Base-by-base conservation (phyloP, 345 rosid genomes). In the Theobroma cacao region DNA sequence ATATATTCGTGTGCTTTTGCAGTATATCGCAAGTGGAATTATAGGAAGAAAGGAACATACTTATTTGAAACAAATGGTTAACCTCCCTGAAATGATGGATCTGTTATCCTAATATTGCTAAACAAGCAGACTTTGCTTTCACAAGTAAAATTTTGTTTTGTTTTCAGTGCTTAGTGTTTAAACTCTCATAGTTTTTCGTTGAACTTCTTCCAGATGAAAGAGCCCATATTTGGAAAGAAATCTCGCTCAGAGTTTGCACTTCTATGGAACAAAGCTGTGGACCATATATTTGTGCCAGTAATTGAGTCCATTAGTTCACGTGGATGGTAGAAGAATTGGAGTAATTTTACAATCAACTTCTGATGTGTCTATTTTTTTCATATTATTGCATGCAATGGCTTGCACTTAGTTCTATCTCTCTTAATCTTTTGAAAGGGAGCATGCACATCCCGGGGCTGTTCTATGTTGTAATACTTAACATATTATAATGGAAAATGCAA, bases 251-350 rank as follows among this genome's bases (percentile, higher is more conserved):
- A 90, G 78, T 61, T 88, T 67, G 92, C 89, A 60, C 89, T 84
- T 63, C 18, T 85, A 75, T 91, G 99, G 98, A 90, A 94, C 92
- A 87, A 85, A 87, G 86, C 96, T 66, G 97, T 94, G 77, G 98
- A 97, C 72, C 85, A 85, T 84, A 83, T 91, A 67, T 90, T 94
- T 66, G 90, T 87, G 72, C 93, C 96, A 50, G 72, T 89, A 11
- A 87, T 96, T 77, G 87, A 85, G 41, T 87, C 83, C 60, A 81
- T 91, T 70, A 88, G 91, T 78, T 92, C 98, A 3, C 91, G 92
- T 68, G 87, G 86, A 76, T 90, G 89, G 92, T 90, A 91, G 82
- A 78, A 69, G 30, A 43, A 72, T 68, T 81, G 34, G 36, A 36
- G 60, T 56, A 58, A 64, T 59, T 73, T 66, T 60, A 26, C 15